Conservation (phyloP, 805 yeast genomes). For the Spathaspora girioi region DNA sequence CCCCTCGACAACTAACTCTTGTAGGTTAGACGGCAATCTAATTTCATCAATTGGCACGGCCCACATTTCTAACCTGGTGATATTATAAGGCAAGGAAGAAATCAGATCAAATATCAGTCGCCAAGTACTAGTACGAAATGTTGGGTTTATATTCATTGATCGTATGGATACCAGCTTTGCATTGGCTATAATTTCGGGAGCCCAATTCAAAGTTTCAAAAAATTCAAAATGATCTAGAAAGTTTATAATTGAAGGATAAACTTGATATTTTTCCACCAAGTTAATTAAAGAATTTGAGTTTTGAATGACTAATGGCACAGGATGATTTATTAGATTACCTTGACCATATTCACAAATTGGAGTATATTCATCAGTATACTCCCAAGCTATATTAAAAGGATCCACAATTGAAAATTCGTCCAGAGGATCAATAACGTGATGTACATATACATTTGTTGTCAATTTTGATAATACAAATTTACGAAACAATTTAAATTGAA, state of each 20-base stretch:
- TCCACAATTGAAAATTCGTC: not conserved
- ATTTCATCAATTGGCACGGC: conserved; percentile 1
- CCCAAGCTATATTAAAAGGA: not conserved
- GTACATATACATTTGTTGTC: not conserved
- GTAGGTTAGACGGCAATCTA: not conserved
- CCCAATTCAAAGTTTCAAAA: not conserved
- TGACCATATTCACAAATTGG: not conserved
- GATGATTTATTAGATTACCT: not conserved
- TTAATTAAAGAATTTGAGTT: not conserved
- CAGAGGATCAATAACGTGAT: not conserved
- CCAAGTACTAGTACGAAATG: not conserved
- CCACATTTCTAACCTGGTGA: conserved; percentile 1
- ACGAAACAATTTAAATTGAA: not conserved
- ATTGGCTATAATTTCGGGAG: not conserved
- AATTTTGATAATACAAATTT: not conserved
- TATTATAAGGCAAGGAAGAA: not conserved
- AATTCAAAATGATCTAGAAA: not conserved
- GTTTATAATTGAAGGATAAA: not conserved
- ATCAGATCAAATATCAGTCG: not conserved
- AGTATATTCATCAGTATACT: not conserved
- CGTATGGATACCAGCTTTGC: not conserved
- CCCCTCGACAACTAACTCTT: conserved; percentile 1
- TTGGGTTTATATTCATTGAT: not conserved
- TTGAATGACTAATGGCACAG: not conserved
- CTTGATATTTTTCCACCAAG: not conserved